Percentiles rank a stretch among this genome's conserved stretches.
Evolutionary conservation across 768 basidiomycete species (phyloP).

Genomic region (Polyporus arcularius): DNA sequence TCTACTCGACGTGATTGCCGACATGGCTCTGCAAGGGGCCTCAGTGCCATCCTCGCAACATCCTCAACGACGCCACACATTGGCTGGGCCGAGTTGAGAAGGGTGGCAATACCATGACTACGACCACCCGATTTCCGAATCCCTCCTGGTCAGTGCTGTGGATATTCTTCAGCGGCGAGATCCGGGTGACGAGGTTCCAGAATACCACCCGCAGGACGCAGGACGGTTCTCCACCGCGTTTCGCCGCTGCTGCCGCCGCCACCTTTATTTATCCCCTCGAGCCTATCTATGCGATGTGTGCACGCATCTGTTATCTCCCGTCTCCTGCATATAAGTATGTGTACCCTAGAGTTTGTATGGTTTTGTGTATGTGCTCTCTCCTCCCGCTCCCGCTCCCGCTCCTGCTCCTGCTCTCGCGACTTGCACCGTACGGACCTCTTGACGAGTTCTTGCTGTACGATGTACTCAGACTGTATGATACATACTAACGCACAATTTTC

Average conservation of each 20-base stretch:
- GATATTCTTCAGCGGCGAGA: no score
- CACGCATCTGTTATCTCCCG: not conserved
- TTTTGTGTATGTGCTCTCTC: not conserved
- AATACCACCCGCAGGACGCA: not conserved
- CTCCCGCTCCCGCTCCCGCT: not conserved
- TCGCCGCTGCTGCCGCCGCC: not conserved
- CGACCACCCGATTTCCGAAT: no score
- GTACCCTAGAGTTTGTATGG: not conserved
- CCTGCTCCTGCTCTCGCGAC: not conserved
- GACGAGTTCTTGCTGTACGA: no score
- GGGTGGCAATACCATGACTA: no score
- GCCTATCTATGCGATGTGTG: not conserved
- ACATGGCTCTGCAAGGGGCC: not conserved
- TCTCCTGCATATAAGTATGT: not conserved
- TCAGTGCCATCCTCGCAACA: not conserved
- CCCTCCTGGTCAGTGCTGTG: no score
- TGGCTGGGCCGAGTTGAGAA: no score
- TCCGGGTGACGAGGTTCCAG: no score
- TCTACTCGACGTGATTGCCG: slow-evolving; percentile 29
- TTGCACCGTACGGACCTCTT: not conserved
- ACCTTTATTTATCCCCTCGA: not conserved
- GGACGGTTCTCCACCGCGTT: not conserved
- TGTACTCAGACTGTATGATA: no score
- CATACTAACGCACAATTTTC: no score
- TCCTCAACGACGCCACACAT: no score